Evolutionary conservation across 441 rosid species (phyloP), one percentile per base, ranked within the genome.

Genomic region (Gossypium gossypioides): DNA sequence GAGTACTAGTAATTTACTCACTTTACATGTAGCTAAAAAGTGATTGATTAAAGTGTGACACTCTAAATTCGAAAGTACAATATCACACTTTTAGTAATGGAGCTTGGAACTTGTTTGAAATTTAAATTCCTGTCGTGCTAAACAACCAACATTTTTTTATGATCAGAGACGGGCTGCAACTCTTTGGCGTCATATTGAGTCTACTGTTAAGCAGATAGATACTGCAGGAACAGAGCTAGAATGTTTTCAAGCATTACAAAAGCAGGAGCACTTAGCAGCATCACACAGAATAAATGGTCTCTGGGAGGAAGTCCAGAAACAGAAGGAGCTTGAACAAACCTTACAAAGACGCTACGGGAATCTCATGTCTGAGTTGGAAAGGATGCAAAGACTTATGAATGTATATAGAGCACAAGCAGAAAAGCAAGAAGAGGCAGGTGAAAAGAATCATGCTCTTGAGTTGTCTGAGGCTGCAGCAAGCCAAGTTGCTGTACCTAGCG

Each of bases 201-300:
- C 88, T 19, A 87, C 91, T 59, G 70, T 87, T 75, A 91, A 93
- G 85, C 97, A 86, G 84, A 86, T 93, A 72, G 97, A 90, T 76
- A 84, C 88, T 72, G 89, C 97, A 62, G 86, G 92, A 78, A 96
- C 96, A 37, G 97, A 96, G 75, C 88, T 93, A 0, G 96, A 91
- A 80, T 93, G 98, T 78, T 95, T 92, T 81, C 91, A 82, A 82
- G 89, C 87, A 68, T 86, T 92, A 74, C 93, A 92, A 81, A 95
- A 89, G 82, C 99, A 92, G 81, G 99, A 95, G 76, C 93, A 91
- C 65, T 69, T 87, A 72, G 97, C 98, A 59, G 97, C 98, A 27
- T 78, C 90, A 34, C 90, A 83, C 80, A 84, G 99, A 81, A 87
- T 92, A 73, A 88, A 85, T 79, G 81, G 85, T 74, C 81, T 95